Evolutionary conservation across 176 grass and related monocot species (phyloP).

Genomic region (Microstegium vimineum): DNA sequence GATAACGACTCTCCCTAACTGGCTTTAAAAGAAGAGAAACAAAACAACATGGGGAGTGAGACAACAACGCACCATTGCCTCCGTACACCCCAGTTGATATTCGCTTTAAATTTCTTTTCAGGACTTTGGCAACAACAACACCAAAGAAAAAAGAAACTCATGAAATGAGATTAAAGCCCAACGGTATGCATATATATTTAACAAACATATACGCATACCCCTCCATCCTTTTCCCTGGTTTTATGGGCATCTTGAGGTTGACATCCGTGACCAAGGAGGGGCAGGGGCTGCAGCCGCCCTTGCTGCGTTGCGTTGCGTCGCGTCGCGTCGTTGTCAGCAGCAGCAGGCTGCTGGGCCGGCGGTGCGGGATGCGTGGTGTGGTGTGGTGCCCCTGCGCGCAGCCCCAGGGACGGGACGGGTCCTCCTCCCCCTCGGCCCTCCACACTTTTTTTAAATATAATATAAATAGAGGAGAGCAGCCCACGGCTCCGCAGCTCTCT

Average conservation of each 20-base stretch:
- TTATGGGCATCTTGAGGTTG: not conserved
- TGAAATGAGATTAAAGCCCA: not conserved
- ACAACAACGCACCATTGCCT: no score
- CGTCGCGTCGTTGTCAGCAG: no score
- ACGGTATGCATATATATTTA: not conserved
- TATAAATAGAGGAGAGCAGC: no score
- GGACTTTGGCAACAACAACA: no score
- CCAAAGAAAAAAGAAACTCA: not conserved
- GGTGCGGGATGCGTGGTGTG: no score
- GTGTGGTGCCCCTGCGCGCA: no score
- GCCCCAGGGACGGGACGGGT: not conserved
- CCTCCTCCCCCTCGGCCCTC: not conserved
- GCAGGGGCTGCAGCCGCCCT: not conserved
- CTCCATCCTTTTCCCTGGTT: not conserved
- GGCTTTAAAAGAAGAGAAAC: not conserved
- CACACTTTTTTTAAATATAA: conserved; percentile 53
- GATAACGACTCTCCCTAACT: no score
- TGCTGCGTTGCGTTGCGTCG: no score
- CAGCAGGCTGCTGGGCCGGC: no score
- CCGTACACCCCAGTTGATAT: not conserved
- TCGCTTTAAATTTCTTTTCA: not conserved
- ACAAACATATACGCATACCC: not conserved
- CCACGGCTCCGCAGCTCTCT: not conserved
- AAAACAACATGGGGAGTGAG: not conserved
- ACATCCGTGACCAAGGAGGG: no score